Base-by-base conservation (phyloP, 148 eudicot species). In the Limonium bicolor region DNA sequence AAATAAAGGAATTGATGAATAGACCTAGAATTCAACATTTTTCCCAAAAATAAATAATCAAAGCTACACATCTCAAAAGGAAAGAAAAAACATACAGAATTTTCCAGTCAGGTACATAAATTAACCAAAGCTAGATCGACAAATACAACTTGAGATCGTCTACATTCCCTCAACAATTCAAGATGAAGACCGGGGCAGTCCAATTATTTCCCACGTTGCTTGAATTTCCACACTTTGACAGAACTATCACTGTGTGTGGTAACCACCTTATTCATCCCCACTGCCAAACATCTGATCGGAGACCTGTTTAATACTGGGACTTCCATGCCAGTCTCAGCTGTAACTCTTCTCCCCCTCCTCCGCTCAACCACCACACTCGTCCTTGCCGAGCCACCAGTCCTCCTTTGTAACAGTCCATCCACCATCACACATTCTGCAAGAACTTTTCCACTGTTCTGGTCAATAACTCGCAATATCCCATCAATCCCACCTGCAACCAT, bases 221-320 rank as follows among this genome's bases (percentile, higher is more conserved):
- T 60, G 51, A 82, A 82, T 40, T 59, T 80, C 95, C 95, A 85
- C 5, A 80, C 29, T 58, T 72, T 66, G 46, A 85, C 58, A 37
- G 49, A 50, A 25, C 37, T 64, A 27, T 64, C 69, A 30, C 61
- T 58, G 46, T 85, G 86, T 17, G 69, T 57, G 24, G 90, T 77
- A 22, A 85, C 82, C 7, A 80, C 71, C 56, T 80, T 85, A 57
- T 74, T 71, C 82, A 85, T 74, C 52, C 95, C 95, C 18, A 85
- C 92, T 10, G 82, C 95, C 67, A 85, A 55, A 59, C 80, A 73
- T 26, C 50, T 74, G 45, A 85, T 74, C 31, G 77, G 71, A 9
- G 82, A 85, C 6, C 77, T 66, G 41, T 45, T 66, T 27, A 43
- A 44, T 14, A 21, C 40, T 26, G 72, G 68, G 55, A 77, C 48